Base-by-base conservation (phyloP, 805 yeast genomes). In the Saturnispora galanensis region DNA sequence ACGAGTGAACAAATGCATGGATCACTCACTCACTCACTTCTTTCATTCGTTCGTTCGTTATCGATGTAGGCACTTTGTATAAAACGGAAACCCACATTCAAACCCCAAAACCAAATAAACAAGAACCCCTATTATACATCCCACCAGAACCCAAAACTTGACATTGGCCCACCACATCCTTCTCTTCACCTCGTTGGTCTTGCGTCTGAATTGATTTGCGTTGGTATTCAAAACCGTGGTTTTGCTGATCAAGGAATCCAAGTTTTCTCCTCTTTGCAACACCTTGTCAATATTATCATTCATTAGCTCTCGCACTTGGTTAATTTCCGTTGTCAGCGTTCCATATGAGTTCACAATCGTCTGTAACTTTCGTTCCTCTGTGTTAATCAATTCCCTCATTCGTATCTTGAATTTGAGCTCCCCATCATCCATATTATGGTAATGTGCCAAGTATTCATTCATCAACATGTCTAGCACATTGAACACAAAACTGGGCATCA, bases 181-280 rank as follows among this genome's bases (percentile, higher is more conserved):
- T 33, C 84, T 67, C 52, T 76, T 77, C 31, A 84, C 71, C 42
- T 71, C 68, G 18, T 72, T 75, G 1, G 95, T 81, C 47, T 77
- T 72, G 50, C 81, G 76, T 52, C 85, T 78, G 59, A 86, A 86
- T 26, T 81, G 72, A 63, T 69, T 73, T 8, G 93, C 76, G 31
- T 77, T 75, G 34, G 74, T 70, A 51, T 79, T 84, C 60, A 86
- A 70, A 43, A 78, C 70, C 49, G 83, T 81, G 1, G 96, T 87
- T 59, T 86, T 86, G 59, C 81, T 84, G 29, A 86, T 90, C 50
- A 86, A 68, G 34, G 74, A 62, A 51, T 77, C 74, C 47, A 86
- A 76, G 42, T 84, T 73, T 55, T 86, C 95, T 16, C 94, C 95
- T 42, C 96, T 73, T 52, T 77, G 78, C 52, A 86, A 65, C 21